These are phyloP conservation scores for Staphylotrichum longicolle DNA, from an alignment of 495 filamentous ascomycete genomes.

Conservation along the genomic window DNA sequence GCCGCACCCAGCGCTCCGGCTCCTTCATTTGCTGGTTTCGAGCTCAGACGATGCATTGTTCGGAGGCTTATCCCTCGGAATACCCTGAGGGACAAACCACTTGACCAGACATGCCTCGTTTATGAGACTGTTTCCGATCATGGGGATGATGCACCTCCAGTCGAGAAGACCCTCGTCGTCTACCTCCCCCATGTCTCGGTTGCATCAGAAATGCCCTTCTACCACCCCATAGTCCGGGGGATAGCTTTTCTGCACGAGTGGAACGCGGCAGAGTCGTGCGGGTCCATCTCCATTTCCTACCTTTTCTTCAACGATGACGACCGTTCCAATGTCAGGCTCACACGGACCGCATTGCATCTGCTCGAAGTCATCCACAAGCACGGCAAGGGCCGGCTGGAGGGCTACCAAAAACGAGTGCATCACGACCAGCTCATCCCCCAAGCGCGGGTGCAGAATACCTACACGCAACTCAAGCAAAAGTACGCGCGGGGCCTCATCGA, in stretches of 20 bases:
- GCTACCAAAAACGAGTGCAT: constrained; percentile 71
- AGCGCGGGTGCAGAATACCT: constrained; percentile 72
- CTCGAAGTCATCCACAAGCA: constrained; percentile 74
- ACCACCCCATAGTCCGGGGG: constrained; percentile 72
- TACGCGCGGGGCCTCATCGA: constrained; percentile 67
- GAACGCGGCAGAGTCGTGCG: constrained; percentile 37
- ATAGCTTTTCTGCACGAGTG: constrained; percentile 73
- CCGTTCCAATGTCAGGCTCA: constrained; percentile 50
- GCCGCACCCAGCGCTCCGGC: background rate
- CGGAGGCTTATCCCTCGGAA: constrained; percentile 80
- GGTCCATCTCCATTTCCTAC: constrained; percentile 66
- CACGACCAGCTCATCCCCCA: constrained; percentile 76
- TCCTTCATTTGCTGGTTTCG: constrained; percentile 32
- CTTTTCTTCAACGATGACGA: constrained; percentile 53
- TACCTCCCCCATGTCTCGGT: constrained; percentile 71
- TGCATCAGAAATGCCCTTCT: constrained; percentile 70
- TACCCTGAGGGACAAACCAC: constrained; percentile 63
- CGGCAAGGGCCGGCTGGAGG: constrained; percentile 57
- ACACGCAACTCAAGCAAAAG: constrained; percentile 70
- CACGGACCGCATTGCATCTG: constrained; percentile 68
- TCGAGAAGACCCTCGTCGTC: constrained; percentile 58
- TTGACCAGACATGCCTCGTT: constrained; percentile 80
- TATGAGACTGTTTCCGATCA: constrained; percentile 41
- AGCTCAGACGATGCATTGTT: constrained; percentile 51
- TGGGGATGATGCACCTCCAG: constrained; percentile 11